Evolutionary conservation across 768 basidiomycete genomes (phyloP), one percentile per base, ranked within the genome.

Genomic region (Floccularia luteovirens): DNA sequence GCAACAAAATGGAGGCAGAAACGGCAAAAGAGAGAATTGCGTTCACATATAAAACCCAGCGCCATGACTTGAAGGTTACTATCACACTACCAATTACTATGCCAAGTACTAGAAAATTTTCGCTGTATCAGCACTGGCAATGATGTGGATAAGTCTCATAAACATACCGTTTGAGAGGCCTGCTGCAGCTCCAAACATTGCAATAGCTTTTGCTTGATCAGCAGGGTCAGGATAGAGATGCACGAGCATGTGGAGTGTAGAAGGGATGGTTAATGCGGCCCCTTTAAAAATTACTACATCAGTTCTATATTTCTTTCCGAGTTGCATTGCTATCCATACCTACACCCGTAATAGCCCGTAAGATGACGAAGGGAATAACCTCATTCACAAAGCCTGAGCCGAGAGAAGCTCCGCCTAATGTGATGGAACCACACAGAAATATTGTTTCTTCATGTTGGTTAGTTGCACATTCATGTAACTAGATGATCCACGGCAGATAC

Each of bases 41-140:
- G 20, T 61, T 48, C 38, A 66, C 58, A 49, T 64, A 72, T 50
- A 76, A 75, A 20, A 73, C 58, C 72, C 72, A 74, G 20, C 46
- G 57, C 54, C 65, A 75, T n/a, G 64, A 58, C 3, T 54, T 50
- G n/a, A 51, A 61, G 27, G 55, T 42, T 4, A 67, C 63, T 31
- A 72, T 57, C 12, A 64, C 16, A 1, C 66, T 69, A 12, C 68
- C 69, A 4, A 67, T 54, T 19, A 66, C 25, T n/a, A 66, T 47
- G 1, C 68, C 67, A 23, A 61, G 43, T 4, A 65, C 64, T 68
- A 12, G n/a, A n/a, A n/a, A n/a, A n/a, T n/a, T 17, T 3, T 17
- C 11, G 22, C 32, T 19, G 13, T 4, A 7, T 31, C 1, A 31
- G 1, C 14, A 20, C 7, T 12, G 21, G 37, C 4, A 12, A 23